Conservation (phyloP, 495 filamentous ascomycete species). For the Poronia punctata region DNA sequence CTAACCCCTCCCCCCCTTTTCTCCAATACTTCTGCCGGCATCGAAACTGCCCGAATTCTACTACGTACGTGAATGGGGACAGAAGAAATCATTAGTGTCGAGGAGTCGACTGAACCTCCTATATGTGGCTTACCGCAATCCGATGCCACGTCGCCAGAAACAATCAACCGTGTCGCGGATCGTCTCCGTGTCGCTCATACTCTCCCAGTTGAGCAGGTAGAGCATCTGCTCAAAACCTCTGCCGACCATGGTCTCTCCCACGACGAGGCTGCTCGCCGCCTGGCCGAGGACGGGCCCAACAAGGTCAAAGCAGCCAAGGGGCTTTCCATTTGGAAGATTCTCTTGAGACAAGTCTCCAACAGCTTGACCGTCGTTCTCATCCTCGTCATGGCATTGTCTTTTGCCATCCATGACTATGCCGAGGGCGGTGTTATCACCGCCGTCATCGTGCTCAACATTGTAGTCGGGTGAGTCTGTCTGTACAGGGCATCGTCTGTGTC, state of each 20-base stretch:
- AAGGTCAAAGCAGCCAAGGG: slow-evolving; percentile 44
- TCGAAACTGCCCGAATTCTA: slow-evolving; percentile 6
- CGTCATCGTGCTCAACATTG: slow-evolving; percentile 66
- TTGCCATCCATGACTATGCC: slow-evolving; percentile 65
- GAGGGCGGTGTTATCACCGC: slow-evolving; percentile 70
- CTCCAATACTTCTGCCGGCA: slow-evolving; percentile 7
- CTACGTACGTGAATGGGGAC: slow-evolving; percentile 38
- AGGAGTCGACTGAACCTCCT: slow-evolving; percentile 46
- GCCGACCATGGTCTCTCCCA: slow-evolving; percentile 33
- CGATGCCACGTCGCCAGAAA: slow-evolving; percentile 21
- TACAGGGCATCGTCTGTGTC: no score
- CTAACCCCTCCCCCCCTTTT: slow-evolving; percentile 4
- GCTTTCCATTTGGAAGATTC: slow-evolving; percentile 48
- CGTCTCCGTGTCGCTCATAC: slow-evolving; percentile 16
- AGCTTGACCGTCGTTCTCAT: slow-evolving; percentile 55
- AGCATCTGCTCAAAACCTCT: slow-evolving; percentile 16
- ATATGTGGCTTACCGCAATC: slow-evolving; percentile 31
- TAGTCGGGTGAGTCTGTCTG: slow-evolving; percentile 55
- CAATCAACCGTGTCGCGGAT: background rate
- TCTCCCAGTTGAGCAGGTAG: slow-evolving; percentile 16
- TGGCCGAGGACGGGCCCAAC: slow-evolving; percentile 44
- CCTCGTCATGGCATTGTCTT: slow-evolving; percentile 67
- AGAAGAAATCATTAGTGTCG: slow-evolving; percentile 39
- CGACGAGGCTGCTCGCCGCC: slow-evolving; percentile 35
- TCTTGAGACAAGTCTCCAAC: slow-evolving; percentile 50